phyloP scores from a whole-genome alignment of 1,284 basidiomycete genomes.

The Vanrija sp. region DNA sequence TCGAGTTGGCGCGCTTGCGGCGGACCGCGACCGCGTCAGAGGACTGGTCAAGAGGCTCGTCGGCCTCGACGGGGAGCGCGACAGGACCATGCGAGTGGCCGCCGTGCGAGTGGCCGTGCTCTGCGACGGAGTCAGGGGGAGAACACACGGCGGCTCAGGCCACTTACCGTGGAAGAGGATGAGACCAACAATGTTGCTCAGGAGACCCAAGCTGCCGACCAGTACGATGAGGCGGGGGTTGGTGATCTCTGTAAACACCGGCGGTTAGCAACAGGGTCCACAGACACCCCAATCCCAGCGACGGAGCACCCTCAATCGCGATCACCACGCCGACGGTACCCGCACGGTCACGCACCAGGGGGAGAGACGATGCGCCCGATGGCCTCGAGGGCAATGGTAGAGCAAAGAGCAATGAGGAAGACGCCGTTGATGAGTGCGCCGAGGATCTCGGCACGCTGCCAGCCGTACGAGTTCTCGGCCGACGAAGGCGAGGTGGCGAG shows the following conservation, averaged over 20 bases:
- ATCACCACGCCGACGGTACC: no score
- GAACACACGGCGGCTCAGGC: no score
- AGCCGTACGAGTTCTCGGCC: slow-evolving; percentile 52
- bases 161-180: slow-evolving; percentile 88
- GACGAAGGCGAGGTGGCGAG: slow-evolving; percentile 53
- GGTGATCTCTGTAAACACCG: slow-evolving; percentile 65
- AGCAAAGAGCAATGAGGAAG: slow-evolving; percentile 91
- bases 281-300: no score
- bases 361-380: slow-evolving; percentile 81
- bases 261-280: no score
- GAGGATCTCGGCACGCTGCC: slow-evolving; percentile 98
- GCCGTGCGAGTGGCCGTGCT: slow-evolving; percentile 65
- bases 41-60: slow-evolving; percentile 8
- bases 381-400: slow-evolving; percentile 92
- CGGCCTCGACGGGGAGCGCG: slow-evolving; percentile 24
- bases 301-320: no score
- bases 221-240: slow-evolving; percentile 83
- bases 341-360: slow-evolving; percentile 57
- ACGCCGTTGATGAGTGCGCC: slow-evolving; percentile 94
- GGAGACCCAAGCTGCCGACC: slow-evolving; percentile 83
- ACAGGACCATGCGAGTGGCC: slow-evolving; percentile 26
- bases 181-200: slow-evolving; percentile 88
- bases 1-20: slow-evolving; percentile 40
- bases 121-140: slow-evolving; percentile 44
- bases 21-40: slow-evolving; percentile 12